Evolutionary conservation across 2,329 filamentous ascomycete species (phyloP).

Genomic region (Fusarium sp.): DNA sequence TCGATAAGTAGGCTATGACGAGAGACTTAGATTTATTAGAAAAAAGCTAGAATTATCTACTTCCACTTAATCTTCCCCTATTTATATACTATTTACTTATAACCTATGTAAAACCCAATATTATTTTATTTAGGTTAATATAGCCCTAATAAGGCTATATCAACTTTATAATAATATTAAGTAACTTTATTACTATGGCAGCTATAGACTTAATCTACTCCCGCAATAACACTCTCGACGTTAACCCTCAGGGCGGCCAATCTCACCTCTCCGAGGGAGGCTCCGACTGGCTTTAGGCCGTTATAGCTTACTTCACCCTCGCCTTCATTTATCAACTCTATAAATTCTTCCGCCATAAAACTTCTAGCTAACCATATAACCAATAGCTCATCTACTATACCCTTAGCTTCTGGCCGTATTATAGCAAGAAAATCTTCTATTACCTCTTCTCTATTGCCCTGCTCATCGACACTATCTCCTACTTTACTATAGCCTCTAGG

Average conservation of each 20-base stretch:
- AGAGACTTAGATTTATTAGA: background rate
- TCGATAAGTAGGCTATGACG: background rate
- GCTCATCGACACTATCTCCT: background rate
- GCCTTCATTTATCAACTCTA: background rate
- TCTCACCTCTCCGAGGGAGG: background rate
- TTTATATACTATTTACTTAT: background rate
- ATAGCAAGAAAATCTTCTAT: background rate
- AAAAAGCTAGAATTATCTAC: background rate
- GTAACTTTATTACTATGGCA: background rate
- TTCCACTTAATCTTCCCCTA: background rate
- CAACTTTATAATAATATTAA: background rate
- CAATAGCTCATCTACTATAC: background rate
- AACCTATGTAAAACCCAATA: background rate
- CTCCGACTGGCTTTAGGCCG: background rate
- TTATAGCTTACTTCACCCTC: background rate
- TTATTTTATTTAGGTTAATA: background rate
- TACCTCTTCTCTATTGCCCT: background rate
- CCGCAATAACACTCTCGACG: background rate
- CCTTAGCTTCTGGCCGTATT: background rate
- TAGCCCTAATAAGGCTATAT: background rate
- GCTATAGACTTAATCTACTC: background rate
- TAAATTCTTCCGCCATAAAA: background rate
- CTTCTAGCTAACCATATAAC: background rate
- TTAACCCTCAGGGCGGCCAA: background rate
- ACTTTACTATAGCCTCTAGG: background rate